phyloP scores from a whole-genome alignment of 768 basidiomycete species.

The Tephrocybe sp. region DNA sequence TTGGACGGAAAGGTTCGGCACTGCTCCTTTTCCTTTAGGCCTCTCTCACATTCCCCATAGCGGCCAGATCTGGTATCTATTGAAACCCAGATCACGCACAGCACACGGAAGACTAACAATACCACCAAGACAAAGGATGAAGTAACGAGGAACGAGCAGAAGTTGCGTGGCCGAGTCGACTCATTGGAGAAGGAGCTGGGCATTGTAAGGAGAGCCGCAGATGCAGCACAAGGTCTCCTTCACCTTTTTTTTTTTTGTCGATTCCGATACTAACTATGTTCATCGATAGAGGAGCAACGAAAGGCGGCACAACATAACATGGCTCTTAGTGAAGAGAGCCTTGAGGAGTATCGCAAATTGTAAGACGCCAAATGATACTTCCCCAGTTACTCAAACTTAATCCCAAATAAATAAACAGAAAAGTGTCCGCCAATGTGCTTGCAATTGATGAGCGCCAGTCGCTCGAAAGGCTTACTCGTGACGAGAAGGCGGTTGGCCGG shows the following conservation, averaged over 20 bases:
- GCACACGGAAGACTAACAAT: constrained; percentile 74
- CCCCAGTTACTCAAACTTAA: not conserved
- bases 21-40: not conserved
- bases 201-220: constrained; percentile 65
- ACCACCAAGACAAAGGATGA: constrained; percentile 63
- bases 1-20: constrained; percentile 74
- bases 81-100: constrained; percentile 88
- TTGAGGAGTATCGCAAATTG: constrained; percentile 87
- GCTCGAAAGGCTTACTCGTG: constrained; percentile 76
- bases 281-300: constrained; percentile 65
- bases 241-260: not conserved
- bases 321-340: constrained; percentile 77
- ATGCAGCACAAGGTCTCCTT: constrained; percentile 73
- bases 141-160: constrained; percentile 54
- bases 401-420: constrained; percentile 42
- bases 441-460: constrained; percentile 88
- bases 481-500: constrained; percentile 74
- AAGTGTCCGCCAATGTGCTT: constrained; percentile 73
- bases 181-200: constrained; percentile 64
- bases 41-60: constrained; percentile 37
- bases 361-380: constrained; percentile 35
- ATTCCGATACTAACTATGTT: not conserved
- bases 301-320: constrained; percentile 72
- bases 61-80: constrained; percentile 81
- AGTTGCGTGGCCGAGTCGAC: constrained; percentile 48